These are phyloP conservation scores for Myxozyma monticola DNA, from an alignment of 805 yeast genomes.

Conservation along the genomic window DNA sequence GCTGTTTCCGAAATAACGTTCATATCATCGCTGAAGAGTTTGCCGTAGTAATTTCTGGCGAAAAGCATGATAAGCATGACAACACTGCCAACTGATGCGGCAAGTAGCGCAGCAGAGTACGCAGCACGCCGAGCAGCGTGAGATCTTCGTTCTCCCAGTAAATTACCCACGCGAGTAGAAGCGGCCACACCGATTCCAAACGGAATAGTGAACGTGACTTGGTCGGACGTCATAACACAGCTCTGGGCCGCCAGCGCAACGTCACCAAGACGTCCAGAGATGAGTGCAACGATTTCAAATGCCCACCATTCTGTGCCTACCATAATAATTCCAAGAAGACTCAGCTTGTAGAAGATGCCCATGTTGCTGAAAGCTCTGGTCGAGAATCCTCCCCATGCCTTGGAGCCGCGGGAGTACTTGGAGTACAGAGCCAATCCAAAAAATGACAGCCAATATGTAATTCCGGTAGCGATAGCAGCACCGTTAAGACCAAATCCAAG, in stretches of 20 bases:
- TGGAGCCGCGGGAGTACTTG: slow-evolving; percentile 42
- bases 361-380: slow-evolving; percentile 33
- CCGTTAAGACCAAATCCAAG: slow-evolving; percentile 54
- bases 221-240: slow-evolving; percentile 53
- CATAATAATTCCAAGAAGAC: slow-evolving; percentile 56
- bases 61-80: slow-evolving; percentile 44
- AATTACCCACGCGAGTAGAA: slow-evolving; percentile 57
- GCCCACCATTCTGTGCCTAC: slow-evolving; percentile 58
- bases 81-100: slow-evolving; percentile 37
- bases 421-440: slow-evolving; percentile 41
- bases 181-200: slow-evolving; percentile 58
- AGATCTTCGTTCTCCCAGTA: slow-evolving; percentile 46
- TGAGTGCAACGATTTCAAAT: slow-evolving; percentile 56
- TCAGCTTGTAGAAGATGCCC: slow-evolving; percentile 45
- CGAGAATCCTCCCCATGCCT: slow-evolving; percentile 41
- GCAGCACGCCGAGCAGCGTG: slow-evolving; percentile 46
- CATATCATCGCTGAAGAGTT: slow-evolving; percentile 60
- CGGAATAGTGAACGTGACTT: slow-evolving; percentile 56
- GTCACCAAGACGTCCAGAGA: slow-evolving; percentile 55
- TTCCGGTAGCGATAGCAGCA: slow-evolving; percentile 54
- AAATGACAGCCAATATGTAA: slow-evolving; percentile 52
- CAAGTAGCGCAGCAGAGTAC: slow-evolving; percentile 43
- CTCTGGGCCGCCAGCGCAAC: slow-evolving; percentile 58
- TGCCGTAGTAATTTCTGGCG: slow-evolving; percentile 53
- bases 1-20: slow-evolving; percentile 56